phyloP scores from a whole-genome alignment of 768 basidiomycete species.

The Rickenella mellea region DNA sequence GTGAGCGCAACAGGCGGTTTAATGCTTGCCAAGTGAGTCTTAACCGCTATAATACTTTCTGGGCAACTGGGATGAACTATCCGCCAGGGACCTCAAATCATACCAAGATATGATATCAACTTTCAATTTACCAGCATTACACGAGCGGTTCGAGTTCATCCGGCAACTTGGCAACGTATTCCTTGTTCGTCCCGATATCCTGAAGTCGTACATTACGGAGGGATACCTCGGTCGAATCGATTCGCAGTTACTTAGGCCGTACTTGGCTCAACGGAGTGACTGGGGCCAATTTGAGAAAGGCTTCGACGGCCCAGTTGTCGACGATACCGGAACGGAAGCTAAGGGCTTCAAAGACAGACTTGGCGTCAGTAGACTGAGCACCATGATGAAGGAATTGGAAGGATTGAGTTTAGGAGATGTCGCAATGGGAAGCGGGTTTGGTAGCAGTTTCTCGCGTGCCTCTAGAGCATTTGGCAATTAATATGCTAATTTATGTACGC shows the following conservation, averaged over 20 bases:
- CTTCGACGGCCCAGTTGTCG: conserved; percentile 43
- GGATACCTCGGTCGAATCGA: conserved; percentile 92
- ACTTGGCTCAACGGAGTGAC: conserved; percentile 83
- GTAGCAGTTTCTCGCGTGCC: conserved; percentile 16
- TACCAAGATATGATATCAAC: conserved; percentile 85
- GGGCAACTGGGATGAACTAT: not conserved
- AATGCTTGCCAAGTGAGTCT: conserved; percentile 86
- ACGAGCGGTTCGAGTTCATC: conserved; percentile 96
- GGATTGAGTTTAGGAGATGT: conserved; percentile 38
- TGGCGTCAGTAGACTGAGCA: conserved; percentile 61
- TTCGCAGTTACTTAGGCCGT: conserved; percentile 75
- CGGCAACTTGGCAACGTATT: conserved; percentile 96
- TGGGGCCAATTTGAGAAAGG: conserved; percentile 81
- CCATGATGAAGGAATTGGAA: conserved; percentile 86
- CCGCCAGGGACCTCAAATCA: conserved; percentile 79
- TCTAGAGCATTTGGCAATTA: conserved; percentile 30
- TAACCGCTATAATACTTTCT: not conserved
- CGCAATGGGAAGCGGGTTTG: conserved; percentile 2
- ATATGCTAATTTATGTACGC: not conserved
- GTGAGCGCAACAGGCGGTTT: conserved; percentile 94
- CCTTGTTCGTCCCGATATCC: conserved; percentile 89
- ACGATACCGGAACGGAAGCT: conserved; percentile 24
- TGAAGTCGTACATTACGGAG: conserved; percentile 92
- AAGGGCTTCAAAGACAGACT: conserved; percentile 49
- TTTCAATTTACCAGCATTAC: conserved; percentile 76